A percentile compares a stretch with the other conserved stretches of the same genome.
phyloP scores from a whole-genome alignment of 306 rosid genomes.

The Dryas octopetala region DNA sequence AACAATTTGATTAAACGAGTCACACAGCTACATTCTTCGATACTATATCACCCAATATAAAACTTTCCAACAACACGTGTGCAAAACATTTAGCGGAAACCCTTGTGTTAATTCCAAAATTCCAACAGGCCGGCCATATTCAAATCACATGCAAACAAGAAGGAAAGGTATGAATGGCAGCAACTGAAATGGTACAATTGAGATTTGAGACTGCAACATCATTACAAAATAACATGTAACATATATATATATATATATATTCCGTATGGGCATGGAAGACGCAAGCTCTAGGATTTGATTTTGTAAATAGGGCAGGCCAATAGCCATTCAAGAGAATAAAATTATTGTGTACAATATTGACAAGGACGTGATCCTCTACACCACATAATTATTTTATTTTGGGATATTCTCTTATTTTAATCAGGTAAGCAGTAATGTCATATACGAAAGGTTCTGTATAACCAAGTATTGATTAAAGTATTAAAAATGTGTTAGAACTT shows the following conservation, averaged over 20 bases:
- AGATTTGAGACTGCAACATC: neutral
- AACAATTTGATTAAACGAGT: too few species aligned
- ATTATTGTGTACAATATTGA: neutral
- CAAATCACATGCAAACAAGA: neutral
- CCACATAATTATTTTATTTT: neutral
- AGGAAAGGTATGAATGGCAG: neutral
- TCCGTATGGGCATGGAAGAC: neutral
- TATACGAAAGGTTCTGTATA: neutral
- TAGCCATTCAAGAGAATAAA: neutral
- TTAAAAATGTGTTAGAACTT: too few species aligned
- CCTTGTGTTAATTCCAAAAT: neutral
- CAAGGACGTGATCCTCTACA: neutral
- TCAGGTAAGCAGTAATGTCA: slow-evolving; percentile 2
- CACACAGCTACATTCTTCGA: too few species aligned
- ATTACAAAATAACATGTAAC: neutral
- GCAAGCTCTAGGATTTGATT: neutral
- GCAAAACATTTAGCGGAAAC: too few species aligned
- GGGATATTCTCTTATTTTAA: neutral
- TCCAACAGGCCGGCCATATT: neutral
- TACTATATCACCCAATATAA: too few species aligned
- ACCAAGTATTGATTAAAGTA: neutral
- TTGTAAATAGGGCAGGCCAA: slow-evolving; percentile 5
- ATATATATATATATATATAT: too few species aligned
- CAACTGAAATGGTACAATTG: neutral
- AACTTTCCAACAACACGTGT: too few species aligned